These are phyloP conservation scores for Diplodia intermedia DNA, from an alignment of 2,329 filamentous ascomycete genomes.

Conservation along the genomic window DNA sequence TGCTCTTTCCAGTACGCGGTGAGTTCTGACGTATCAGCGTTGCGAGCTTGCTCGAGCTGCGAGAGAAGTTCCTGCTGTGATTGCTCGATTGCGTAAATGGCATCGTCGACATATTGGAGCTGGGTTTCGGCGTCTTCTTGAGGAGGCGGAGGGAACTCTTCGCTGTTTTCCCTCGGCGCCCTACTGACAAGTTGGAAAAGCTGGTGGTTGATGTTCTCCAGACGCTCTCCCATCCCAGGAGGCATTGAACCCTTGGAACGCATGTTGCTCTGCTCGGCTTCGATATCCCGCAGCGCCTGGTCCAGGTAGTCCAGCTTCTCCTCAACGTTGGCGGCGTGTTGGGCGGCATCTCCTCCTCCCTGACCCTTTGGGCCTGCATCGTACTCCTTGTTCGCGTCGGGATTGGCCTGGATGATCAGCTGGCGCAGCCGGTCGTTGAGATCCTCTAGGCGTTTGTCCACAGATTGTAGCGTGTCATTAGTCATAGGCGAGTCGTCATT, in stretches of 20 bases:
- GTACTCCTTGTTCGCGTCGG: conserved; percentile 51
- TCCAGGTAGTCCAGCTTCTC: conserved; percentile 75
- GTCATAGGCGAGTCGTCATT: conserved; percentile 39
- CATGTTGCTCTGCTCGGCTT: conserved; percentile 59
- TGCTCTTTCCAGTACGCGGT: conserved; percentile 33
- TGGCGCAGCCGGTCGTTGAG: conserved; percentile 72
- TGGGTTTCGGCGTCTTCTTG: conserved; percentile 71
- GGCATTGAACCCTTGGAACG: conserved; percentile 28
- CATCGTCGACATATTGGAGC: conserved; percentile 70
- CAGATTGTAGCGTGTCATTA: conserved; percentile 39
- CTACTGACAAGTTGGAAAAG: conserved; percentile 58
- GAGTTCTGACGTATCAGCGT: conserved; percentile 33
- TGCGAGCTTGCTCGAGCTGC: conserved; percentile 22
- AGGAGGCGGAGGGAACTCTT: conserved; percentile 53
- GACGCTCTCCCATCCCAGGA: conserved; percentile 48
- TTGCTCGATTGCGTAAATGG: conserved; percentile 56
- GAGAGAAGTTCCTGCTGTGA: conserved; percentile 20
- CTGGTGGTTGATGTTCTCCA: conserved; percentile 65
- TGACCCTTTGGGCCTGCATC: conserved; percentile 41
- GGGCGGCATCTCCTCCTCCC: conserved; percentile 33
- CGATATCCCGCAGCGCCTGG: conserved; percentile 67
- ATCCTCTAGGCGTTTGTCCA: conserved; percentile 70
- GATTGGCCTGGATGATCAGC: conserved; percentile 69
- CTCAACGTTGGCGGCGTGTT: conserved; percentile 45
- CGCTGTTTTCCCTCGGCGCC: conserved; percentile 59